These are phyloP conservation scores for Carpinus fangiana DNA, from an alignment of 306 rosid species.

Conservation along the genomic window DNA sequence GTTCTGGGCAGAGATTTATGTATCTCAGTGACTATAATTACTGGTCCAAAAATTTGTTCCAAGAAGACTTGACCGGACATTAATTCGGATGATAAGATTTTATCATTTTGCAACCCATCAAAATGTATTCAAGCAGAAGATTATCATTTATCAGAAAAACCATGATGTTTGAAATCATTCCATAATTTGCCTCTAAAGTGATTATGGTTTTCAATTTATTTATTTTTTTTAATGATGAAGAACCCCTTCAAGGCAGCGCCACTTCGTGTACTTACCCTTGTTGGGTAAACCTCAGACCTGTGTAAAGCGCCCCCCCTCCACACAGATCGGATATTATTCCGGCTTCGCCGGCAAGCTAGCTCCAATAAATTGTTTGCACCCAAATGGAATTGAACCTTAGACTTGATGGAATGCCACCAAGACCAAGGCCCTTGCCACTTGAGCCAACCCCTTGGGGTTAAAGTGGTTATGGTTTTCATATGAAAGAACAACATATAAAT, in stretches of 20 bases:
- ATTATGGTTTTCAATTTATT: not conserved
- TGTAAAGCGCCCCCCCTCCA: too few species aligned
- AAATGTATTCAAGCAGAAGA: not conserved
- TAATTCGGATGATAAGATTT: not conserved
- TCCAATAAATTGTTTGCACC: too few species aligned
- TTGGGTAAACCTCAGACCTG: too few species aligned
- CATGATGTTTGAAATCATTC: not conserved
- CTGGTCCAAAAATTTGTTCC: not conserved
- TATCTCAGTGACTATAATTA: not conserved
- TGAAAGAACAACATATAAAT: not conserved
- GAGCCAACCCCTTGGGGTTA: not conserved
- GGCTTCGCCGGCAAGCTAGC: too few species aligned
- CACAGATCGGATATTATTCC: too few species aligned
- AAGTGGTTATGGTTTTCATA: not conserved
- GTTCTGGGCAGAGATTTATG: not conserved
- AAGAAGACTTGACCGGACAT: not conserved
- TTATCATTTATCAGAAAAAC: not conserved
- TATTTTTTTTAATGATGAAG: too few species aligned
- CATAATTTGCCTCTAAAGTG: not conserved
- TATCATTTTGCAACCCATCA: not conserved
- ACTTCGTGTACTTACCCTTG: too few species aligned
- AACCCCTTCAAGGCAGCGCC: too few species aligned
- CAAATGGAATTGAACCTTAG: too few species aligned
- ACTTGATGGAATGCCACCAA: too few species aligned
- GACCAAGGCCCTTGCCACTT: too few species aligned